Conservation (phyloP, 805 yeast species). For the Candida odintsovae region DNA sequence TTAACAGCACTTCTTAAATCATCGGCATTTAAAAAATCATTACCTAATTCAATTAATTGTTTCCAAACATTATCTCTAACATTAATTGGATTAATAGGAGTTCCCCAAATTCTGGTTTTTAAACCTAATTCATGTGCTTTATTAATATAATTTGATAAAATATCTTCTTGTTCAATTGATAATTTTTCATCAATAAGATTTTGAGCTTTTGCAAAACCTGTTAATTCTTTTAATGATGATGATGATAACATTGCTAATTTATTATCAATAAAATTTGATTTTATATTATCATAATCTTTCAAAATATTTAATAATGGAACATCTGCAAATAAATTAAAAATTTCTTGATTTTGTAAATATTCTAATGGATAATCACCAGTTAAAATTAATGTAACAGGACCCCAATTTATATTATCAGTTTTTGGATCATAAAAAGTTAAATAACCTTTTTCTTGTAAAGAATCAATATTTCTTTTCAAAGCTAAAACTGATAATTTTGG, state of each 20-base stretch:
- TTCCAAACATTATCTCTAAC: slow-evolving; percentile 42
- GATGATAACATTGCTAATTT: slow-evolving; percentile 35
- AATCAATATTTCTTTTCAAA: slow-evolving; percentile 39
- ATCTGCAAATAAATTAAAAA: slow-evolving; percentile 27
- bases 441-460: slow-evolving; percentile 42
- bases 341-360: slow-evolving; percentile 17
- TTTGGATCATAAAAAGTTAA: slow-evolving; percentile 42
- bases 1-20: slow-evolving; percentile 40
- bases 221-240: slow-evolving; percentile 31
- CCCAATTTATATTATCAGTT: slow-evolving; percentile 30
- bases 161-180: slow-evolving; percentile 26
- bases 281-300: slow-evolving; percentile 4
- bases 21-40: slow-evolving; percentile 60
- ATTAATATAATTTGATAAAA: slow-evolving; percentile 22
- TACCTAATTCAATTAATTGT: slow-evolving; percentile 40
- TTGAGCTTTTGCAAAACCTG: slow-evolving; percentile 9
- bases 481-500: slow-evolving; percentile 38
- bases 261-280: slow-evolving; percentile 7
- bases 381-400: slow-evolving; percentile 57
- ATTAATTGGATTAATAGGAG: slow-evolving; percentile 57
- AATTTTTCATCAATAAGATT: slow-evolving; percentile 24
- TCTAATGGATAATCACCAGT: slow-evolving; percentile 61
- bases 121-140: slow-evolving; percentile 46
- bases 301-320: slow-evolving; percentile 31
- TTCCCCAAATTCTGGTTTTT: slow-evolving; percentile 66